Evolutionary conservation across 2,329 filamentous ascomycete genomes (phyloP), one percentile per base, ranked within the genome.

Genomic region (Talaromyces sp.): DNA sequence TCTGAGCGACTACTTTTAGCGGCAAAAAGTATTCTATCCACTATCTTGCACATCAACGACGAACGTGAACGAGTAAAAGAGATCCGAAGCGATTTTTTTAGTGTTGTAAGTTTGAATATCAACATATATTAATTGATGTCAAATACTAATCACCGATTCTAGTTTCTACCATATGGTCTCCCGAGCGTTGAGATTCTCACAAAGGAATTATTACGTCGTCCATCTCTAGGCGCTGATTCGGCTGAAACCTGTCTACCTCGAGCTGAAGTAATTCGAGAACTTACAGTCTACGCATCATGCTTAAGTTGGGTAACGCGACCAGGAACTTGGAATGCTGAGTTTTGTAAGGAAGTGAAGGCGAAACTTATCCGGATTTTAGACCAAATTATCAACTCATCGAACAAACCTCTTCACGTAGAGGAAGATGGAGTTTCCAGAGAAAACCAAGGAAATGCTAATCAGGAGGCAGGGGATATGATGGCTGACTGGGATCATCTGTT

Each of bases 161-260:
- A 55, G 53, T 55, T 55, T 30, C 53, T 55, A 27, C 53, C 53
- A 55, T 55, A 55, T 19, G 53, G 53, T 15, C 53, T 55, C 30
- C 53, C 53, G 6, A 30, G 53, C 19, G 53, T 19, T 36, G 53
- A 55, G 53, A 30, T 55, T 33, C 53, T 55, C 53, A 55, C 53
- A 55, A 55, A 32, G 30, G 53, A 55, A 22, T 22, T 55, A 36
- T 30, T 55, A 19, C 53, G 30, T 30, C 53, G 53, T n/a, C 19
- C 53, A 17, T 30, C 32, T 55, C 27, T 36, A 32, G 27, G 11
- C 19, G 36, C 28, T 32, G 25, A 17, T 33, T 8, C 15, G 4
- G 19, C 53, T 6, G 53, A 30, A 19, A n/a, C 10, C n/a, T 15
- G 17, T 32, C 11, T 55, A 19, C 52, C 53, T 36, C 25, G 53